phyloP scores from a whole-genome alignment of 305 asterid species.

The Solanum hybrid region DNA sequence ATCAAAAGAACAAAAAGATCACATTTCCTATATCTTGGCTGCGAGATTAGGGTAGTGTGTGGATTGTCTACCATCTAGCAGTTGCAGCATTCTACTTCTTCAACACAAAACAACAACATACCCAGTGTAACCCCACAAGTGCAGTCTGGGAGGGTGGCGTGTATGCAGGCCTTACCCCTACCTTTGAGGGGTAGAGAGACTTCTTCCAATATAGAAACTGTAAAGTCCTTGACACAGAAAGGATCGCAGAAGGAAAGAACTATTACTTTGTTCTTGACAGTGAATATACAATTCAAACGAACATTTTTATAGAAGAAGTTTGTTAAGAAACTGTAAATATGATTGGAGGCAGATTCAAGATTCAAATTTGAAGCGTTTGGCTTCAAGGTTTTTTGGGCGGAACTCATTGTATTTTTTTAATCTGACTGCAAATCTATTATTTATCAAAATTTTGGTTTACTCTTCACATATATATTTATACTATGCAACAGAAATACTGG shows the following conservation, averaged over 20 bases:
- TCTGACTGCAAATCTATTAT: not conserved
- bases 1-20: not conserved
- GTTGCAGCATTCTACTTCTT: not conserved
- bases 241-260: not conserved
- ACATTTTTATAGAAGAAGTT: not conserved
- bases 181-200: not conserved
- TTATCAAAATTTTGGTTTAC: not conserved
- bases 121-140: not conserved
- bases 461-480: not conserved
- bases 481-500: not conserved
- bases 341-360: not conserved
- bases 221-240: not conserved
- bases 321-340: not conserved
- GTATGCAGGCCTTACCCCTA: not conserved
- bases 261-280: not conserved
- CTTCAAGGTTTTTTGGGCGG: not conserved
- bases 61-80: not conserved
- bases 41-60: not conserved
- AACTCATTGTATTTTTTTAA: not conserved
- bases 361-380: not conserved
- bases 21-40: not conserved
- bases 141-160: not conserved
- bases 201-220: not conserved
- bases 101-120: not conserved
- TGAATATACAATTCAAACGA: not conserved